These are phyloP conservation scores for Aschersonia sp. DNA, from an alignment of 2,329 filamentous ascomycete species.

Conservation along the genomic window DNA sequence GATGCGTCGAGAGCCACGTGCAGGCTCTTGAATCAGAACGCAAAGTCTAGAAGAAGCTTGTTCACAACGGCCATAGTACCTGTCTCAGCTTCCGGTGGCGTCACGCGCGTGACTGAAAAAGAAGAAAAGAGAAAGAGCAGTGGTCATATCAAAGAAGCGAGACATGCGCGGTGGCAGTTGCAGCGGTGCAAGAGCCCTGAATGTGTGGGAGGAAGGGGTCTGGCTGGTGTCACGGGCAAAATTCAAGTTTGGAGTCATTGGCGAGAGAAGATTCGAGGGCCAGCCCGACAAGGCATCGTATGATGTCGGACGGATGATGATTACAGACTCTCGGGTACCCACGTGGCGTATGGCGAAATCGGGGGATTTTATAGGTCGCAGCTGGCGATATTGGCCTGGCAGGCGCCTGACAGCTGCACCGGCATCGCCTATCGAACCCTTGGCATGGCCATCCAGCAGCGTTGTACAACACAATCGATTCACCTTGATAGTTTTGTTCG, in stretches of 20 bases:
- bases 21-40: constrained; percentile 1
- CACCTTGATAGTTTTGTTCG: no score
- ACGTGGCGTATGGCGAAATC: constrained; percentile 3
- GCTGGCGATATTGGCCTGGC: neutral
- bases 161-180: neutral
- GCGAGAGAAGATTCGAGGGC: no score
- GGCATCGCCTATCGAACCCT: neutral
- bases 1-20: neutral
- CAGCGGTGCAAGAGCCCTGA: neutral
- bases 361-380: neutral
- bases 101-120: constrained; percentile 4
- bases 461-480: no score
- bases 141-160: constrained; percentile 2
- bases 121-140: constrained; percentile 2
- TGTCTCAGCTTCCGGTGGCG: constrained; percentile 2
- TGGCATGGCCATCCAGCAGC: neutral
- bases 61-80: constrained; percentile 1
- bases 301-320: neutral
- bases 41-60: neutral
- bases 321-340: neutral
- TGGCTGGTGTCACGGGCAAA: neutral
- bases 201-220: neutral
- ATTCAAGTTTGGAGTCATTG: no score
- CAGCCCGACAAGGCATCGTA: neutral
- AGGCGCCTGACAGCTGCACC: neutral